A percentile compares a stretch with the other conserved stretches of the same genome.
Evolutionary conservation across 768 basidiomycete species (phyloP).

Genomic region (Boletus rex-veris): DNA sequence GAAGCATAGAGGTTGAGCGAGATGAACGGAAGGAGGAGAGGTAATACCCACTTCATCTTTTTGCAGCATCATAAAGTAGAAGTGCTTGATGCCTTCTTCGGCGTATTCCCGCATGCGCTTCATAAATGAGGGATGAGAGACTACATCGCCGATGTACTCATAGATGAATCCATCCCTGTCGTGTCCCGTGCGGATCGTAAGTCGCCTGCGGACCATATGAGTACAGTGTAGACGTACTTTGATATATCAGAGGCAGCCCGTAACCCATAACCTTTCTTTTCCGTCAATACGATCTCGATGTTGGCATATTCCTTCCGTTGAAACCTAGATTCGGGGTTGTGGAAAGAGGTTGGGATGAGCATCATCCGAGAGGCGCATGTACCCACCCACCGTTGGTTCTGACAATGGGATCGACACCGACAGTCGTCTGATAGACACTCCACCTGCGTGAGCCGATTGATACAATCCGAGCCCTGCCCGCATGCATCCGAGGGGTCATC

Average conservation of each 20-base stretch:
- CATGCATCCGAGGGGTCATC: slow-evolving; percentile 70
- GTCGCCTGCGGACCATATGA: neutral
- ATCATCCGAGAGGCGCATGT: neutral
- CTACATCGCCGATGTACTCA: slow-evolving; percentile 97
- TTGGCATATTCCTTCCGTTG: slow-evolving; percentile 79
- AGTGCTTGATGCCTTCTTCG: slow-evolving; percentile 89
- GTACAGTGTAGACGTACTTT: slow-evolving; percentile 46
- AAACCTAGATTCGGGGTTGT: slow-evolving; percentile 53
- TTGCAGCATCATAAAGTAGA: slow-evolving; percentile 99
- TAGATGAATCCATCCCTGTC: slow-evolving; percentile 88
- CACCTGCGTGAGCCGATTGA: slow-evolving; percentile 95
- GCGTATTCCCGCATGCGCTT: slow-evolving; percentile 94
- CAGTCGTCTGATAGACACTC: slow-evolving; percentile 94
- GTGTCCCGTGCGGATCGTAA: slow-evolving; percentile 7
- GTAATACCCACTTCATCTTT: slow-evolving; percentile 77
- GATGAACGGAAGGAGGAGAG: neutral
- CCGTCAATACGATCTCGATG: slow-evolving; percentile 88
- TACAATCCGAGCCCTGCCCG: slow-evolving; percentile 87
- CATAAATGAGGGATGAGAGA: slow-evolving; percentile 80
- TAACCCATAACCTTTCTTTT: slow-evolving; percentile 94
- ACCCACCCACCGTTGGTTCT: slow-evolving; percentile 92
- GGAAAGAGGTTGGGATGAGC: slow-evolving; percentile 2
- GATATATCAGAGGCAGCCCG: slow-evolving; percentile 66
- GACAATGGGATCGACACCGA: slow-evolving; percentile 74
- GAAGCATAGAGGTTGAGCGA: neutral